phyloP scores from a whole-genome alignment of 225 moss, liverwort and hornwort species.

The Takakia lepidozioides region DNA sequence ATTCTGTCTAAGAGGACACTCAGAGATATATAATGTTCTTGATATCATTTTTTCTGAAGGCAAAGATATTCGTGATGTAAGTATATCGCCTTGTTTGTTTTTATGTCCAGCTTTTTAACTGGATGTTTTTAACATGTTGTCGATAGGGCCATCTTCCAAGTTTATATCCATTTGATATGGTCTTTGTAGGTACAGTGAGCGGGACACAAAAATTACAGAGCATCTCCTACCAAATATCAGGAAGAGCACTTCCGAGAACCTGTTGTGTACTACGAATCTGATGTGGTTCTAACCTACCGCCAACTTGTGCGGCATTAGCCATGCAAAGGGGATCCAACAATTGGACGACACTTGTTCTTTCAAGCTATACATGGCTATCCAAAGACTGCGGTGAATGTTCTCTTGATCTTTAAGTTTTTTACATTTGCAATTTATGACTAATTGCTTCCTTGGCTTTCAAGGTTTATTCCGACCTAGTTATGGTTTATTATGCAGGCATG shows the following conservation, averaged over 20 bases:
- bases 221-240: too few species aligned
- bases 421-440: neutral
- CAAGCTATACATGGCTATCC: neutral
- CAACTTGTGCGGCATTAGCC: neutral
- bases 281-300: neutral
- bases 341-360: neutral
- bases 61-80: neutral
- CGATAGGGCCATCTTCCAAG: neutral
- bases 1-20: neutral
- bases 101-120: too few species aligned
- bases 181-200: too few species aligned
- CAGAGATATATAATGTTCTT: neutral
- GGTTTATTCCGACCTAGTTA: neutral
- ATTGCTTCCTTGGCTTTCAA: neutral
- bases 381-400: neutral
- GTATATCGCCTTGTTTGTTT: too few species aligned
- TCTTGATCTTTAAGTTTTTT: neutral
- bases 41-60: neutral
- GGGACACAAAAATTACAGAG: too few species aligned
- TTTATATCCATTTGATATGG: neutral
- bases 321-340: neutral
- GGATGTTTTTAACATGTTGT: too few species aligned
- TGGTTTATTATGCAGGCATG: neutral
- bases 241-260: neutral
- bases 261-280: neutral